phyloP scores from a whole-genome alignment of 1,284 basidiomycete genomes.

The Irpex rosettiformis region DNA sequence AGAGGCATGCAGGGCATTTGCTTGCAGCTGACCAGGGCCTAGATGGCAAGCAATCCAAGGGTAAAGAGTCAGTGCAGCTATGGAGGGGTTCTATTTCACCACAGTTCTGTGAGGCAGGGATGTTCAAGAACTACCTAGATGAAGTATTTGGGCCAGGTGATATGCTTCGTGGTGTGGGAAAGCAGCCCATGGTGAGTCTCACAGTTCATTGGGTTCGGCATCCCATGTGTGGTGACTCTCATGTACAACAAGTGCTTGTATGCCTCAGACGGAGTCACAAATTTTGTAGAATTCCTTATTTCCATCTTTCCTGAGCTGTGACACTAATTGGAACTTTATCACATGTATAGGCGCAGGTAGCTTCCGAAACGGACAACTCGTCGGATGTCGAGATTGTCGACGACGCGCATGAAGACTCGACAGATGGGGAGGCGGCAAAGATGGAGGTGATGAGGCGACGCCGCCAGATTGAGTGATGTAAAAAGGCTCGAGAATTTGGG shows the following conservation, averaged over 20 bases:
- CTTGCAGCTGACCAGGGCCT: neutral
- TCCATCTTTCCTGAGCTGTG: too few relatives aligned
- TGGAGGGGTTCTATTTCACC: conserved; percentile 15
- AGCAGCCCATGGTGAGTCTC: conserved; percentile 18
- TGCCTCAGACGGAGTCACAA: too few relatives aligned
- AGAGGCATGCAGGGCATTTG: neutral
- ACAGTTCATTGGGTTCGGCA: too few relatives aligned
- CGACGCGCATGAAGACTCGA: neutral
- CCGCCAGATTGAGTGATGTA: conserved; percentile 1
- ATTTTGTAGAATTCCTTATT: too few relatives aligned
- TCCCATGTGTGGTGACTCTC: too few relatives aligned
- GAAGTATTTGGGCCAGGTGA: conserved; percentile 20
- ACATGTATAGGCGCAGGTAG: neutral
- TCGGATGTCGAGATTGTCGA: neutral
- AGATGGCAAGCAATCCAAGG: too few relatives aligned
- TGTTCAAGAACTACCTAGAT: conserved; percentile 23
- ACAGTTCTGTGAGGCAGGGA: conserved; percentile 21
- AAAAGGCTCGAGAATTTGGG: neutral
- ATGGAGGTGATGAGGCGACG: neutral
- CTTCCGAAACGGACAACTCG: neutral
- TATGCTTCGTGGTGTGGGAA: conserved; percentile 19
- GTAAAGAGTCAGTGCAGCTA: conserved; percentile 3
- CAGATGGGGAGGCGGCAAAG: conserved; percentile 2
- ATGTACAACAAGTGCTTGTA: too few relatives aligned
- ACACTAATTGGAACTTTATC: too few relatives aligned